These are phyloP conservation scores for Dictyostelium purpureum DNA, from an alignment of 78 protist genomes.

Conservation along the genomic window DNA sequence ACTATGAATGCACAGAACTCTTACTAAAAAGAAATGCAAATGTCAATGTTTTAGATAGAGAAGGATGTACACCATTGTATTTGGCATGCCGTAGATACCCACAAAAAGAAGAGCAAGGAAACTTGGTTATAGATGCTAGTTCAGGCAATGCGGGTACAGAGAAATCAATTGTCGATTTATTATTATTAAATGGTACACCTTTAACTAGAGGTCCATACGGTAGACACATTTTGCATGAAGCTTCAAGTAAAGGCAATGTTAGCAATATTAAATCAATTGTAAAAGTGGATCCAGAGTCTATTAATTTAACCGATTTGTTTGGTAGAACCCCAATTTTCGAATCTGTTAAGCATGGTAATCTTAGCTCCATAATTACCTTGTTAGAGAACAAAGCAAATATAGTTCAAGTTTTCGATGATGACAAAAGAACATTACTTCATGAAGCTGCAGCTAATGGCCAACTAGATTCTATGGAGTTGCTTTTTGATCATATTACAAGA, in stretches of 20 bases:
- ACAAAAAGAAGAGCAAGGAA: too few relatives aligned
- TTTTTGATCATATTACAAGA: not conserved
- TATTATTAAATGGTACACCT: not conserved
- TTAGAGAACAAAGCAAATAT: not conserved
- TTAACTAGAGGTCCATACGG: slow-evolving; percentile 34
- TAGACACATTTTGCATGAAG: slow-evolving; percentile 26
- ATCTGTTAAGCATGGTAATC: slow-evolving; percentile 8
- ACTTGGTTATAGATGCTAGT: not conserved
- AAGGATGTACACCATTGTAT: slow-evolving; percentile 59
- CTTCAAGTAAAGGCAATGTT: not conserved
- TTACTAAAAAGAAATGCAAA: slow-evolving; percentile 20
- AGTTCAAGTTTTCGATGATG: slow-evolving; percentile 19
- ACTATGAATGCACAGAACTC: slow-evolving; percentile 1
- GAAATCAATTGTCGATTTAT: not conserved
- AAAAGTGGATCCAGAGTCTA: not conserved
- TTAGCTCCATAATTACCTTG: not conserved
- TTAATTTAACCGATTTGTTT: slow-evolving; percentile 15
- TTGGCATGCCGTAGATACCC: slow-evolving; percentile 34
- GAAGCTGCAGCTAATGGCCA: slow-evolving; percentile 36
- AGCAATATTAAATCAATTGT: not conserved
- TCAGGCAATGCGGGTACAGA: not conserved
- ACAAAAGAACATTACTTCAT: slow-evolving; percentile 39
- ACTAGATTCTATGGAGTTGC: not conserved
- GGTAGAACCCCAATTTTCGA: slow-evolving; percentile 74
- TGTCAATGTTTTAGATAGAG: slow-evolving; percentile 36